Percentiles rank a stretch among this genome's conserved stretches.
phyloP scores from a whole-genome alignment of 2,329 filamentous ascomycete species.

The Orbilia quercus region DNA sequence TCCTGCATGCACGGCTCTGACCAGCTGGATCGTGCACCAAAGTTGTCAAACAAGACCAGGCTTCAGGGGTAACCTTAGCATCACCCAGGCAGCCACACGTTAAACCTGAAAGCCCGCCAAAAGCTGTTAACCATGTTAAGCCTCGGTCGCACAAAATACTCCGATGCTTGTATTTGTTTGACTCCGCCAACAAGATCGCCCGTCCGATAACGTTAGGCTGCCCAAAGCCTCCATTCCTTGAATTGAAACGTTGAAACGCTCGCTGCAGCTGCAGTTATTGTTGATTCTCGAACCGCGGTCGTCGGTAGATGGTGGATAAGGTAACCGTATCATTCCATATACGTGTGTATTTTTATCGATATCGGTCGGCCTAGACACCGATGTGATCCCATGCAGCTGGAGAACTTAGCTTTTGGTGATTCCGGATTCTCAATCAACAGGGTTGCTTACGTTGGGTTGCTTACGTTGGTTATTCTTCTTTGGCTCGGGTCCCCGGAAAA shows the following conservation, averaged over 20 bases:
- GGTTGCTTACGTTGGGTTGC: no score
- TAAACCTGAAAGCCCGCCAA: not conserved
- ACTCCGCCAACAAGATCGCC: constrained; percentile 5
- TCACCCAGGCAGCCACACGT: constrained; percentile 14
- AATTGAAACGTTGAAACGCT: no score
- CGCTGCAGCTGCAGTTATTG: no score
- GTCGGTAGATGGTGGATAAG: not conserved
- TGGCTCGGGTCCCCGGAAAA: no score
- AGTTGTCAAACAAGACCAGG: constrained; percentile 2
- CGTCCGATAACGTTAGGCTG: constrained; percentile 9
- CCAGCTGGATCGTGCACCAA: no score
- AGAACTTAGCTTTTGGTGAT: no score
- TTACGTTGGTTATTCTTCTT: no score
- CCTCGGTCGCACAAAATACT: constrained; percentile 13
- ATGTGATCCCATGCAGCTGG: no score
- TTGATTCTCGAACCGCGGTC: not conserved
- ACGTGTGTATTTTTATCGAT: not conserved
- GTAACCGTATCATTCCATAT: not conserved
- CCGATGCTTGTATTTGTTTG: not conserved
- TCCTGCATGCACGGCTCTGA: no score
- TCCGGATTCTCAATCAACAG: no score
- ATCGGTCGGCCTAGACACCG: no score
- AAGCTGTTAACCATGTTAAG: no score
- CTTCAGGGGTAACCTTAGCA: not conserved
- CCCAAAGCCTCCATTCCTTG: not conserved